Conservation (phyloP, 2,329 filamentous ascomycete species). For the Talaromyces sp. region DNA sequence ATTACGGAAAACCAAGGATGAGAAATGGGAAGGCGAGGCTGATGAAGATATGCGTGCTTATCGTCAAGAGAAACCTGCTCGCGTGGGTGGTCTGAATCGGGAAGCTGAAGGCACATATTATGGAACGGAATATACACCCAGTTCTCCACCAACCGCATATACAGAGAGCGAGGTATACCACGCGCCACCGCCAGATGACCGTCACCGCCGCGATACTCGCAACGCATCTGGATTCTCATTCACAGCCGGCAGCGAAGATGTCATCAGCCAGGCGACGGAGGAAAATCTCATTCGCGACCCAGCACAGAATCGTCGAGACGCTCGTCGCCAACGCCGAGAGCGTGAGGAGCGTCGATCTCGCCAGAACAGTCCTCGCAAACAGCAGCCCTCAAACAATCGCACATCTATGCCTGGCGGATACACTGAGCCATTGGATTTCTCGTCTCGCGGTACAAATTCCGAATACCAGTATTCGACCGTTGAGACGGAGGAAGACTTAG, state of each 20-base stretch:
- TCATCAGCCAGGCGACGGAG: conserved; percentile 39
- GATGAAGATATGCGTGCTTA: conserved; percentile 74
- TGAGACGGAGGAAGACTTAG: conserved; percentile 36
- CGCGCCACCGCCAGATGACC: conserved; percentile 19
- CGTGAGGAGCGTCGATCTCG: conserved; percentile 17
- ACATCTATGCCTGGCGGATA: conserved; percentile 40
- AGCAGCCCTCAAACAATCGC: conserved; percentile 28
- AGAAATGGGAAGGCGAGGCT: conserved; percentile 58
- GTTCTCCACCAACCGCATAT: conserved; percentile 55
- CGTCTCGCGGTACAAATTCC: conserved; percentile 35
- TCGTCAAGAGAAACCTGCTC: conserved; percentile 78
- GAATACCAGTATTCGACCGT: conserved; percentile 43
- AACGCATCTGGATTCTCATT: conserved; percentile 48
- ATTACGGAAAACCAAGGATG: conserved; percentile 40
- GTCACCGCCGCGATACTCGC: conserved; percentile 23
- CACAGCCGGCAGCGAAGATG: conserved; percentile 47
- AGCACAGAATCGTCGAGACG: conserved; percentile 32
- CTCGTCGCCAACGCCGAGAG: conserved; percentile 16
- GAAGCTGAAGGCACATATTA: conserved; percentile 79
- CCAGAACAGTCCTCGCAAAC: conserved; percentile 30
- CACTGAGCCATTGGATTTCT: conserved; percentile 45
- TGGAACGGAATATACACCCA: conserved; percentile 67
- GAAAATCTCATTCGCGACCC: conserved; percentile 25
- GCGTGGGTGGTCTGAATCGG: conserved; percentile 85
- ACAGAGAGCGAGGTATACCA: conserved; percentile 39